Percentiles rank a stretch among this genome's conserved stretches.
Evolutionary conservation across 768 basidiomycete species (phyloP).

Genomic region (Tulasnella sp.): DNA sequence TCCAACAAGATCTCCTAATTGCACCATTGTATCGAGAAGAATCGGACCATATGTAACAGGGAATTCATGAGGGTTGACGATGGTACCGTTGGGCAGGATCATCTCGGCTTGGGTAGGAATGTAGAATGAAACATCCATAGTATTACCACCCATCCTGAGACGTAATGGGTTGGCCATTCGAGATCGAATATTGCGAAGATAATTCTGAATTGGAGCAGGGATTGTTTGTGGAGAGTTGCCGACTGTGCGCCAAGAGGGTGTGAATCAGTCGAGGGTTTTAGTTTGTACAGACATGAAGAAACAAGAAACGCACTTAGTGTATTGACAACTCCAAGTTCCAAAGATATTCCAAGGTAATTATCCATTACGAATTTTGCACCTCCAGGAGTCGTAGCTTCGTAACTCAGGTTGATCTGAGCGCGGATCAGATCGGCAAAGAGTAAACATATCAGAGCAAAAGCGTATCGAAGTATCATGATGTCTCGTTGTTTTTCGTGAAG

Average conservation of each 20-base stretch:
- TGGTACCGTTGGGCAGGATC: conserved; percentile 13
- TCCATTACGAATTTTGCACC: conserved; percentile 14
- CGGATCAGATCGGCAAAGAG: neutral
- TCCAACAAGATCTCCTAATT: conserved; percentile 9
- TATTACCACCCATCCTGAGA: conserved; percentile 17
- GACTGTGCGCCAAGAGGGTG: neutral
- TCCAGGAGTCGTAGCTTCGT: conserved; percentile 10
- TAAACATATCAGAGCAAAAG: neutral
- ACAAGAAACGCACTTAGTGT: conserved; percentile 4
- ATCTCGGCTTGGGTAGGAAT: conserved; percentile 7
- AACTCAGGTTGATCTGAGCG: conserved; percentile 9
- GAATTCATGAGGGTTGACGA: conserved; percentile 10
- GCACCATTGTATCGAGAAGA: conserved; percentile 1
- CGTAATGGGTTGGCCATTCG: conserved; percentile 16
- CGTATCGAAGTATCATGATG: neutral
- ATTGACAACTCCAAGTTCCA: conserved; percentile 15
- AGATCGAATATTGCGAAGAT: conserved; percentile 9
- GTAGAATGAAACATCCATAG: conserved; percentile 15
- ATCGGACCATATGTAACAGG: conserved; percentile 17
- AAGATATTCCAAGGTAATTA: conserved; percentile 15
- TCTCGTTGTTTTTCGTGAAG: neutral
- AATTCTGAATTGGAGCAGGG: conserved; percentile 13
- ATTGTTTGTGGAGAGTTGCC: conserved; percentile 13
- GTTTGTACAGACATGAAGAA: neutral
- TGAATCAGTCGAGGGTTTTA: neutral